Evolutionary conservation across 768 basidiomycete genomes (phyloP).

Genomic region (Dioszegia hungarica): DNA sequence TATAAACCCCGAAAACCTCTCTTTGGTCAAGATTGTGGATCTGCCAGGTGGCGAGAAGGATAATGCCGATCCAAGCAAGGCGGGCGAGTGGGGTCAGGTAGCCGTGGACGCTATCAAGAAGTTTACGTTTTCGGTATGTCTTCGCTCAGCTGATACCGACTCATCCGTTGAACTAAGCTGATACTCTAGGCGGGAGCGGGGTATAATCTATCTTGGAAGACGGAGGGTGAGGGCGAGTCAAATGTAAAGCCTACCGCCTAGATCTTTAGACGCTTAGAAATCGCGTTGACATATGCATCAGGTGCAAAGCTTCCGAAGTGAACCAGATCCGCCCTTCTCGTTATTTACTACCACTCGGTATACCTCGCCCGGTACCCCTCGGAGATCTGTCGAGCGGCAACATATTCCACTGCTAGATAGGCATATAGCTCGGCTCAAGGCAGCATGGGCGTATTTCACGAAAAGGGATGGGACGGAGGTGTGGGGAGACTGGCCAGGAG

Average conservation of each 20-base stretch:
- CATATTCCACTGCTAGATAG: constrained; percentile 24
- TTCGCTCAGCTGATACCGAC: neutral
- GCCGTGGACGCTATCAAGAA: constrained; percentile 37
- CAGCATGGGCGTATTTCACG: constrained; percentile 24
- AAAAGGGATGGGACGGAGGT: constrained; percentile 11
- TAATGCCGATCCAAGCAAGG: constrained; percentile 18
- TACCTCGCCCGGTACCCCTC: constrained; percentile 14
- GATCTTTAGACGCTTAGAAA: constrained; percentile 1
- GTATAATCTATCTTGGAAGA: constrained; percentile 34
- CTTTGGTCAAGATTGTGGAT: constrained; percentile 69
- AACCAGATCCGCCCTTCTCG: neutral
- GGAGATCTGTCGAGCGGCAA: neutral
- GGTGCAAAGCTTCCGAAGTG: neutral
- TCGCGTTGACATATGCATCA: constrained; percentile 11
- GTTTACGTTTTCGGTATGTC: constrained; percentile 39
- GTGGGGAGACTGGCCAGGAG: constrained; percentile 36
- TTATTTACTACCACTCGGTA: constrained; percentile 40
- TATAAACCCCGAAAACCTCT: constrained; percentile 61
- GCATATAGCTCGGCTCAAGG: constrained; percentile 27
- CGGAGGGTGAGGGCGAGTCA: neutral
- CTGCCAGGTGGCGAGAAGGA: constrained; percentile 27
- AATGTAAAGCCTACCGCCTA: neutral
- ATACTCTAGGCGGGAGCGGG: constrained; percentile 25
- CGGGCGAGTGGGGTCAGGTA: constrained; percentile 40
- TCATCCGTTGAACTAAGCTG: neutral